Conservation (phyloP, 768 basidiomycete species). For the Butyriboletus loyo region DNA sequence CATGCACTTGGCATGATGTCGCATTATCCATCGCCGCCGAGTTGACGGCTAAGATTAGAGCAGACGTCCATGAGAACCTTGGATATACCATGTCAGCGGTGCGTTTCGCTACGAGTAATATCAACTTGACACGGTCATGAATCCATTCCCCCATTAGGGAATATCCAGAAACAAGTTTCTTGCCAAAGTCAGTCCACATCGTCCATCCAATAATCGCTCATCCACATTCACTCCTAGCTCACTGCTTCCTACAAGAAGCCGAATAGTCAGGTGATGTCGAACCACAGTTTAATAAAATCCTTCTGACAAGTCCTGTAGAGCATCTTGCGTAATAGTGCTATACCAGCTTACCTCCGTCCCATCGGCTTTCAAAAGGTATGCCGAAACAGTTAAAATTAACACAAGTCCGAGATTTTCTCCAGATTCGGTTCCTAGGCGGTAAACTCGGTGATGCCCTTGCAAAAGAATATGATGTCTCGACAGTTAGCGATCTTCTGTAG, state of each 20-base stretch:
- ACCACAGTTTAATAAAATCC: neutral
- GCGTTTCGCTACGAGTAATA: constrained; percentile 29
- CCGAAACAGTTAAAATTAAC: neutral
- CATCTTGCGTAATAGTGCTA: constrained; percentile 77
- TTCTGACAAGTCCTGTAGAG: constrained; percentile 46
- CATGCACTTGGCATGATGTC: constrained; percentile 85
- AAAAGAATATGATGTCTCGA: constrained; percentile 83
- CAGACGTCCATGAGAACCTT: constrained; percentile 62
- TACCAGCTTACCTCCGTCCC: constrained; percentile 79
- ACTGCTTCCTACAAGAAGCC: constrained; percentile 91
- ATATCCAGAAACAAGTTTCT: constrained; percentile 92
- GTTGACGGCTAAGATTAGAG: constrained; percentile 72
- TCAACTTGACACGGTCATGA: neutral
- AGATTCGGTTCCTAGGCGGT: constrained; percentile 95
- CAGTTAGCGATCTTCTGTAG: constrained; percentile 87
- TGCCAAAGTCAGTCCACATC: constrained; percentile 64
- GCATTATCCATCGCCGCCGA: constrained; percentile 87
- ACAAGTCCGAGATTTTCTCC: constrained; percentile 2
- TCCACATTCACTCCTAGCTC: constrained; percentile 46
- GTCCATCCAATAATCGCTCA: neutral
- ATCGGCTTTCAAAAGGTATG: constrained; percentile 84
- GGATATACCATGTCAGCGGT: constrained; percentile 96
- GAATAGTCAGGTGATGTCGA: constrained; percentile 63
- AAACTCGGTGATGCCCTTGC: constrained; percentile 89
- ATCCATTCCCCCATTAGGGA: constrained; percentile 47